Evolutionary conservation across 495 filamentous ascomycete species (phyloP).

Genomic region (Coniosporium apollinis): DNA sequence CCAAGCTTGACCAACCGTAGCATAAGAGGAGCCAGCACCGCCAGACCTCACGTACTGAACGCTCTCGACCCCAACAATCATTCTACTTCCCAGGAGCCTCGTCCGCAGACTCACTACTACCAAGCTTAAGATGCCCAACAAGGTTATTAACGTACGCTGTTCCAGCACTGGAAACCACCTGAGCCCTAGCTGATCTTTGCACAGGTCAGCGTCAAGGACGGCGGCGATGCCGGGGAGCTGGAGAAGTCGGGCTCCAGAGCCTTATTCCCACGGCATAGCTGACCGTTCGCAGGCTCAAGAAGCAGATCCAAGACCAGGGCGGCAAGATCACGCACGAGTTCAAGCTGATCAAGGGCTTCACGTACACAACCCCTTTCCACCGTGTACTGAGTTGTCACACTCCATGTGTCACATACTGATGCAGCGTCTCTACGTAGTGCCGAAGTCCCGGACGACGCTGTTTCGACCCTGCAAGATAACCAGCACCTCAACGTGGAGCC

Average conservation of each 20-base stretch:
- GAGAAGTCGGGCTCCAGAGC: conserved; percentile 38
- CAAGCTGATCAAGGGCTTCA: conserved; percentile 75
- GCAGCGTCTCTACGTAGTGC: conserved; percentile 38
- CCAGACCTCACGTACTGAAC: too few species aligned
- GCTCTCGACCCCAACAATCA: too few species aligned
- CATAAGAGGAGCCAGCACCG: too few species aligned
- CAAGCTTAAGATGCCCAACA: too few species aligned
- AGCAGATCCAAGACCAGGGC: conserved; percentile 47
- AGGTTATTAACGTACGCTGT: too few species aligned
- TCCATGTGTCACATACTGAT: conserved; percentile 1
- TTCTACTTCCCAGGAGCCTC: too few species aligned
- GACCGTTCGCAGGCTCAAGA: conserved; percentile 44
- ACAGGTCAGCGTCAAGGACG: conserved; percentile 65
- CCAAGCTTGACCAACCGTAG: too few species aligned
- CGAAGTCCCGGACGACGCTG: conserved; percentile 47
- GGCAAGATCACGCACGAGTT: conserved; percentile 73
- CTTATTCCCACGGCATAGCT: not conserved
- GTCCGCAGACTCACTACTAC: too few species aligned
- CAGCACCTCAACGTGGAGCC: conserved; percentile 63
- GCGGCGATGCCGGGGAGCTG: conserved; percentile 41
- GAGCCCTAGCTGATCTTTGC: too few species aligned
- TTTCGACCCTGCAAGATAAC: conserved; percentile 42
- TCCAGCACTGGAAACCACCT: too few species aligned
- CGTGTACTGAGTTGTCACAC: not conserved
- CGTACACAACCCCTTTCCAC: conserved; percentile 37